phyloP scores from a whole-genome alignment of 345 rosid genomes.

The Sisymbrium irio region DNA sequence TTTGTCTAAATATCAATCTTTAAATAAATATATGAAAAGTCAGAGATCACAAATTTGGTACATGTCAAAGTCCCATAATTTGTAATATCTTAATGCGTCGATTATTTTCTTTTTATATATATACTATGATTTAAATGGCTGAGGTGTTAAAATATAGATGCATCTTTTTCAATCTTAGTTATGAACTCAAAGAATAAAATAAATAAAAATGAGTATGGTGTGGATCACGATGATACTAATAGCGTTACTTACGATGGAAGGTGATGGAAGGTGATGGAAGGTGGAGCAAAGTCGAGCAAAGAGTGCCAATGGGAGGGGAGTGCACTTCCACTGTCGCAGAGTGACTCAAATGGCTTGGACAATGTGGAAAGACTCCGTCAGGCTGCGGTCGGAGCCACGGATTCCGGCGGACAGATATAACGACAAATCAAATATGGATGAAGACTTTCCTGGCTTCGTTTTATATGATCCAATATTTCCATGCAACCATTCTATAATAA shows the following conservation, averaged over 20 bases:
- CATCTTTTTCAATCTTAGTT: background rate
- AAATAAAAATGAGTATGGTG: background rate
- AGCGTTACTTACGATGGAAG: background rate
- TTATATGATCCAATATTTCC: background rate
- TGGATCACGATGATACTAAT: slow-evolving; percentile 5
- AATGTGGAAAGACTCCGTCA: background rate
- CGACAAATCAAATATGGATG: background rate
- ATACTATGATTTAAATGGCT: background rate
- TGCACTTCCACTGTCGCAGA: background rate
- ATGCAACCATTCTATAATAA: background rate
- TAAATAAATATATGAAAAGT: too few species aligned
- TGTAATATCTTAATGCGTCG: background rate
- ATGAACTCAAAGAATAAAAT: background rate
- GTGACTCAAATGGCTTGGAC: slow-evolving; percentile 1
- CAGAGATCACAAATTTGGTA: background rate
- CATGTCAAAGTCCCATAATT: background rate
- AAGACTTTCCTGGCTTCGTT: background rate
- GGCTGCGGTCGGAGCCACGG: background rate
- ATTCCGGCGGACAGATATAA: background rate
- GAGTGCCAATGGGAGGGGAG: background rate
- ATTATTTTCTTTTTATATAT: background rate
- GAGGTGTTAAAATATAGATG: background rate
- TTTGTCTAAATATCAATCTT: too few species aligned
- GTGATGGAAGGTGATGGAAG: background rate
- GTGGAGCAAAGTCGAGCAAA: background rate